Evolutionary conservation across 2,329 filamentous ascomycete genomes (phyloP).

Genomic region (Thyridium curvatum): DNA sequence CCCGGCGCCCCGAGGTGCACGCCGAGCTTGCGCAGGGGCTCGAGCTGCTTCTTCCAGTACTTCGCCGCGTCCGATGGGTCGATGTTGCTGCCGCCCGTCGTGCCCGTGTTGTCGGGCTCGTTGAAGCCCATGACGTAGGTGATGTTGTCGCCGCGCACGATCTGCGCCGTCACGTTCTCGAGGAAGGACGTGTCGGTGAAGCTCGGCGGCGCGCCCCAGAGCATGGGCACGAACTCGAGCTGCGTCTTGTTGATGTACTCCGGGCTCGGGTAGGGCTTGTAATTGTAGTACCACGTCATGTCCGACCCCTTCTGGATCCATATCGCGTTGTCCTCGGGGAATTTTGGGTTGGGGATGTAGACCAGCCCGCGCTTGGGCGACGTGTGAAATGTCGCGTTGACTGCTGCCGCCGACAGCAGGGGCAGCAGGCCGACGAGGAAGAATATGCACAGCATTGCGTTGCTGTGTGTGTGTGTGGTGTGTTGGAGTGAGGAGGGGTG

Average conservation of each 20-base stretch:
- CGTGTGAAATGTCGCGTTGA: too few relatives aligned
- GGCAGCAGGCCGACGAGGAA: too few relatives aligned
- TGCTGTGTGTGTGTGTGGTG: too few relatives aligned
- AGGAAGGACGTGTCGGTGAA: constrained; percentile 22
- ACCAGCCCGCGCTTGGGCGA: constrained; percentile 19
- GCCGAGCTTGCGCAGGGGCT: constrained; percentile 55
- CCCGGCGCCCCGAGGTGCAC: constrained; percentile 65
- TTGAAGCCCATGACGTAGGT: constrained; percentile 33
- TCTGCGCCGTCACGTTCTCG: constrained; percentile 17
- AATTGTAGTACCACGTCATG: constrained; percentile 36
- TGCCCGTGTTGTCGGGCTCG: constrained; percentile 32
- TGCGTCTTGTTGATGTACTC: constrained; percentile 29
- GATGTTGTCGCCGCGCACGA: constrained; percentile 21
- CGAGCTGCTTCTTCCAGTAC: constrained; percentile 65
- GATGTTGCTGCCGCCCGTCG: constrained; percentile 30
- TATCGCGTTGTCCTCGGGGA: constrained; percentile 22
- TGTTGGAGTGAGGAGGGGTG: too few relatives aligned
- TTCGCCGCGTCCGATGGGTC: constrained; percentile 31
- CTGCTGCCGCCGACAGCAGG: too few relatives aligned
- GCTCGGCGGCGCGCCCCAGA: constrained; percentile 53
- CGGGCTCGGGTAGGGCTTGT: constrained; percentile 44
- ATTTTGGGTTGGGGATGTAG: constrained; percentile 13
- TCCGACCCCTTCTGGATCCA: constrained; percentile 27
- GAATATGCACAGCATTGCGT: too few relatives aligned
- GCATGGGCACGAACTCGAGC: constrained; percentile 28